phyloP scores from a whole-genome alignment of 495 filamentous ascomycete species.

The Tetracladium setigerum region DNA sequence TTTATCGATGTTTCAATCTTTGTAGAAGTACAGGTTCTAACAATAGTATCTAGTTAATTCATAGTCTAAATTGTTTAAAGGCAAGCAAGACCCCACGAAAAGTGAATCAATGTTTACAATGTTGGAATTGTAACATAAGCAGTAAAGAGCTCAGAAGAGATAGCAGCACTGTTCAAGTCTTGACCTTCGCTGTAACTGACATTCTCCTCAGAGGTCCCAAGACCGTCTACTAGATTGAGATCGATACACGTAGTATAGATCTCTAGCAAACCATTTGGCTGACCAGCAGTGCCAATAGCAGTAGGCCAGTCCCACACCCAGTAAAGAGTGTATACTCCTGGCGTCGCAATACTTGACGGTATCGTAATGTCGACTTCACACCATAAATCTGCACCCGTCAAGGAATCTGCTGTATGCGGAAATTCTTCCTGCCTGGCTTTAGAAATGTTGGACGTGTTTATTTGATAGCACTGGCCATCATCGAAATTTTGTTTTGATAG shows the following conservation, averaged over 20 bases:
- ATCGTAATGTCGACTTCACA: slow-evolving; percentile 71
- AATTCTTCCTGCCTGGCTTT: slow-evolving; percentile 22
- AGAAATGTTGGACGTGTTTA: slow-evolving; percentile 29
- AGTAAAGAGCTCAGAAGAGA: too few species aligned
- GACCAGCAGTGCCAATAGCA: slow-evolving; percentile 37
- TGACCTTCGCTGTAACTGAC: too few species aligned
- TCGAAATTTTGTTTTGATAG: slow-evolving; percentile 68
- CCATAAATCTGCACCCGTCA: slow-evolving; percentile 47
- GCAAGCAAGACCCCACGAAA: too few species aligned
- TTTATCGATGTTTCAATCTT: too few species aligned
- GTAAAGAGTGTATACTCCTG: slow-evolving; percentile 62
- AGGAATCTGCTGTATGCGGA: slow-evolving; percentile 32
- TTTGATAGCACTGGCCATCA: slow-evolving; percentile 74
- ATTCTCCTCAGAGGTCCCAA: slow-evolving; percentile 7
- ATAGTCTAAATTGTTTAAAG: too few species aligned
- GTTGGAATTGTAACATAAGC: too few species aligned
- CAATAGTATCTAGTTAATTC: too few species aligned
- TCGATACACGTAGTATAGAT: slow-evolving; percentile 82
- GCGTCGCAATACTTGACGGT: slow-evolving; percentile 41
- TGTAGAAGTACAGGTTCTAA: too few species aligned
- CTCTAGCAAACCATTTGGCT: slow-evolving; percentile 38
- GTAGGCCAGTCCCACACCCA: slow-evolving; percentile 90
- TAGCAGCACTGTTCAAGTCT: too few species aligned
- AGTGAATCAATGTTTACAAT: too few species aligned
- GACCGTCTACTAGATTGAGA: slow-evolving; percentile 46